Evolutionary conservation across 2,329 filamentous ascomycete species (phyloP).

Genomic region (Fusarium newnesense): DNA sequence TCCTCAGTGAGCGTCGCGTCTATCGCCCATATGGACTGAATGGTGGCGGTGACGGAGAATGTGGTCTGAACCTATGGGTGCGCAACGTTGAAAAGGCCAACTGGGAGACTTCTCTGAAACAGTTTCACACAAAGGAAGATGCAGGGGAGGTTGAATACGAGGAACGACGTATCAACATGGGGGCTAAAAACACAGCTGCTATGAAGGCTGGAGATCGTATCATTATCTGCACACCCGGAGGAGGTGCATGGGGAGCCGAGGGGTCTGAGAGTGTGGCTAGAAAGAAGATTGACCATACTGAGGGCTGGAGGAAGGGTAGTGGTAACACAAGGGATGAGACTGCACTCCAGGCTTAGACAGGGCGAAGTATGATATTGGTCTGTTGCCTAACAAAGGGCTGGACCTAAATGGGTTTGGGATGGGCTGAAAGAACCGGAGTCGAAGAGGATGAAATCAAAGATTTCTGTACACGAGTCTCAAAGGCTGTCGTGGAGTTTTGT

Average conservation of each 20-base stretch:
- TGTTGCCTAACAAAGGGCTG: neutral
- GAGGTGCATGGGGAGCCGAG: constrained; percentile 77
- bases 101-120: constrained; percentile 57
- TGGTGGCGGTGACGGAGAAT: constrained; percentile 81
- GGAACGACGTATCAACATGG: constrained; percentile 75
- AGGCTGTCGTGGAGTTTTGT: neutral
- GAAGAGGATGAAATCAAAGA: neutral
- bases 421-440: neutral
- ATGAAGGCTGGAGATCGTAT: constrained; percentile 83
- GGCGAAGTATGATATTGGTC: neutral
- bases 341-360: constrained; percentile 64
- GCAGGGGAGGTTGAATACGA: constrained; percentile 58
- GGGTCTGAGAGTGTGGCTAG: constrained; percentile 66
- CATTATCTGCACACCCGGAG: constrained; percentile 81
- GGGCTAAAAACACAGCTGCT: constrained; percentile 81
- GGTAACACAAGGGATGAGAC: constrained; percentile 66
- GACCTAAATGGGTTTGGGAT: neutral
- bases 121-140: constrained; percentile 50
- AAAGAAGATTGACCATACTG: constrained; percentile 63
- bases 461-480: neutral
- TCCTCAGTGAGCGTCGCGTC: constrained; percentile 80
- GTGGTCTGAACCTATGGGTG: constrained; percentile 90
- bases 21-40: constrained; percentile 77
- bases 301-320: constrained; percentile 66
- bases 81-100: constrained; percentile 71